phyloP scores from a whole-genome alignment of 2,329 filamentous ascomycete genomes.

The Trichoderma sp. region DNA sequence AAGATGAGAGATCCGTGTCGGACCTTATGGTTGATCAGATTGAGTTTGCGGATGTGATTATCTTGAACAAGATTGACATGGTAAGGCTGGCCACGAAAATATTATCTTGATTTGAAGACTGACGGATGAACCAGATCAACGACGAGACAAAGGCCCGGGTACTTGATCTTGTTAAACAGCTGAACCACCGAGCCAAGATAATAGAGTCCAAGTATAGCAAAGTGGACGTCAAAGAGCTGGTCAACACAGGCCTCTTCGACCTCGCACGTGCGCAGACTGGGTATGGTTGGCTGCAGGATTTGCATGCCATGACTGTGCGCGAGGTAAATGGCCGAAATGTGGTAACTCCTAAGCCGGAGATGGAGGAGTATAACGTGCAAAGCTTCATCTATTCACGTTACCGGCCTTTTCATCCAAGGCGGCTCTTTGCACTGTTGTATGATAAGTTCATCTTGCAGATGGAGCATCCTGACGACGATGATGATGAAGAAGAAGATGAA shows the following conservation, averaged over 20 bases:
- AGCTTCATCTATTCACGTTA: slow-evolving; percentile 67
- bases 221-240: slow-evolving; percentile 60
- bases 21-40: slow-evolving; percentile 76
- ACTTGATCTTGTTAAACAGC: slow-evolving; percentile 51
- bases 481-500: slow-evolving; percentile 30
- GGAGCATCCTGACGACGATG: slow-evolving; percentile 39
- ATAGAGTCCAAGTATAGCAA: slow-evolving; percentile 58
- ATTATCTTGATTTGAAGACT: too few species aligned
- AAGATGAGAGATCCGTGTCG: slow-evolving; percentile 71
- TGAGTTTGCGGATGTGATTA: slow-evolving; percentile 71
- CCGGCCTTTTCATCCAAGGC: slow-evolving; percentile 50
- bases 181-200: slow-evolving; percentile 66
- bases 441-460: slow-evolving; percentile 52
- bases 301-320: slow-evolving; percentile 64
- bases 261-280: slow-evolving; percentile 62
- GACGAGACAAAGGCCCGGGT: slow-evolving; percentile 46
- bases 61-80: slow-evolving; percentile 68
- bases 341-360: slow-evolving; percentile 66
- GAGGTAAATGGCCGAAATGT: slow-evolving; percentile 51
- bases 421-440: slow-evolving; percentile 45
- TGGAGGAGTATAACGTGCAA: slow-evolving; percentile 68
- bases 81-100: slow-evolving; percentile 37
- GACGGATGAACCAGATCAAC: slow-evolving; percentile 30
- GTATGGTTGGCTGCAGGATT: slow-evolving; percentile 66
- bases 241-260: slow-evolving; percentile 64